A percentile compares a stretch with the other conserved stretches of the same genome.
These are phyloP conservation scores for Diaporthe velutina DNA, from an alignment of 2,329 filamentous ascomycete species.

Conservation along the genomic window DNA sequence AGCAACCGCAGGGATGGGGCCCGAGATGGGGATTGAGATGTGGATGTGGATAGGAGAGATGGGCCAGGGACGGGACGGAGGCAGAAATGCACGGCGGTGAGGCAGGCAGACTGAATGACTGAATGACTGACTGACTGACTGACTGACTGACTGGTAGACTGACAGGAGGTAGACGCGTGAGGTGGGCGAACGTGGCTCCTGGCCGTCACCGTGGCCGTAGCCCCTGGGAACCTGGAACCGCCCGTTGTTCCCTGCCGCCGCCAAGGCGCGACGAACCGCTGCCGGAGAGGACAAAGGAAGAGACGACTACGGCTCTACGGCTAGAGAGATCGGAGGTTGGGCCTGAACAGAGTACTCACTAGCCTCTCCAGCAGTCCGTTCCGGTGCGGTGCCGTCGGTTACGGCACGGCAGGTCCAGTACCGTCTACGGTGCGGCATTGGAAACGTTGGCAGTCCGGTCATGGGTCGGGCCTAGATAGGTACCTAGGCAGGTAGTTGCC, in stretches of 20 bases:
- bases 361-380: not conserved
- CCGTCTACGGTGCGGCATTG: not conserved
- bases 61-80: not conserved
- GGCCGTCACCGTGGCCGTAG: not conserved
- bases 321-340: not conserved
- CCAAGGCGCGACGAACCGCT: constrained; percentile 4
- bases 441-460: not conserved
- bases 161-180: not conserved
- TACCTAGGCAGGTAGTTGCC: no score
- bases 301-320: not conserved
- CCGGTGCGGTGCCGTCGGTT: not conserved
- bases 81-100: constrained; percentile 6
- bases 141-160: no score
- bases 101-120: no score
- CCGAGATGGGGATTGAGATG: not conserved
- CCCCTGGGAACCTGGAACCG: not conserved
- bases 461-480: not conserved
- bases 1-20: not conserved
- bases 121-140: no score
- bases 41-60: not conserved
- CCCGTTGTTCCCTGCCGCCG: constrained; percentile 4
- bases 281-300: not conserved
- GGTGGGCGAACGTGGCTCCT: not conserved
- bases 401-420: not conserved
- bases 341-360: not conserved